Base-by-base conservation (phyloP, 2,329 filamentous ascomycete genomes). In the Colletotrichum zoysiae region DNA sequence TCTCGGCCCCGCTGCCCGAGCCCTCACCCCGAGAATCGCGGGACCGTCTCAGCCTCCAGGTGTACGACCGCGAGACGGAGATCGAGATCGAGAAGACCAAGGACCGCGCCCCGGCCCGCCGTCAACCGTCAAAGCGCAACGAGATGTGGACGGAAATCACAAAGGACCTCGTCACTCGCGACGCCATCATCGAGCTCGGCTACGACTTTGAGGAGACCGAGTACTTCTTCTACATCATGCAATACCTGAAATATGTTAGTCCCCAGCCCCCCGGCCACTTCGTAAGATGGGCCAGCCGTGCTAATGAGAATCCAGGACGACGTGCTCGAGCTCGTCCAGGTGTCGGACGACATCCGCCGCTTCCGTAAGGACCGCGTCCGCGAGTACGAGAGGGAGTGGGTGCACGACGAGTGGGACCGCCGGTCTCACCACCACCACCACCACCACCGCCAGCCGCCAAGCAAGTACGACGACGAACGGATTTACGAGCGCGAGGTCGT, bases 81-180 rank as follows among this genome's bases (percentile, higher is more conserved):
- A 80, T 87, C 51, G 87, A 89, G 61, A 83, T 90, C 40, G 87
- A 89, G 61, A 87, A 88, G 75, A 84, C 86, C 33, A 85, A 84
- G 23, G 89, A 91, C 73, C 83, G 83, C 74, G 84, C 81, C 74
- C 83, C 84, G 74, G 76, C 78, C 30, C 80, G 82, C 67, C 82
- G 81, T 38, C 80, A 78, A 73, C 79, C 80, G 18, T 80, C 84
- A 30, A 86, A 86, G 63, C 83, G 87, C 42, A 87, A 88, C 67
- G 90, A 92, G 71, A 93, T 97, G 85, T 98, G 95, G 95, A 99
- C 96, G 0, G 96, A 98, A 82, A 94, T 99, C 76, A 97, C 95
- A 57, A 97, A 97, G 83, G 95, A 97, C 76, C 83, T 98, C 46
- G 94, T 98, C 20, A 87, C 92, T 70, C 90, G 92, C 64, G 95